phyloP scores from a whole-genome alignment of 2,329 filamentous ascomycete species.

The Balansia obtecta region DNA sequence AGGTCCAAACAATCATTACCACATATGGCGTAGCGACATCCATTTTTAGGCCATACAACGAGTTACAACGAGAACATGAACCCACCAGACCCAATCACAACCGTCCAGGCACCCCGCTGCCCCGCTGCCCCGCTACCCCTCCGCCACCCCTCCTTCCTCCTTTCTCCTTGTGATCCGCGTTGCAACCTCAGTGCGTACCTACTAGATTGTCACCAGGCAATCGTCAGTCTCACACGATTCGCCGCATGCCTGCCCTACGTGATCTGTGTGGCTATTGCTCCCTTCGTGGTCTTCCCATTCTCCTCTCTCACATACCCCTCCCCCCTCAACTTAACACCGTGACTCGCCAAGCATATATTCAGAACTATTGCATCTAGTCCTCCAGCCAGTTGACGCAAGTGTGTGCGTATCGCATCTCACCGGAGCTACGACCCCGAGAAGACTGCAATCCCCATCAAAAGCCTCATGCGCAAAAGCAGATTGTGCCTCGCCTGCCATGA shows the following conservation, averaged over 20 bases:
- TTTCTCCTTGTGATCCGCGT: constrained; percentile 20
- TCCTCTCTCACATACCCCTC: not conserved
- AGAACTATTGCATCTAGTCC: not conserved
- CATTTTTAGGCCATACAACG: no score
- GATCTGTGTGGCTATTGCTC: no score
- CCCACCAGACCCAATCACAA: not conserved
- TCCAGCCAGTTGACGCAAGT: no score
- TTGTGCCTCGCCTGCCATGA: constrained; percentile 43
- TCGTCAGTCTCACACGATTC: not conserved
- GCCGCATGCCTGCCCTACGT: not conserved
- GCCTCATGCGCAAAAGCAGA: constrained; percentile 12
- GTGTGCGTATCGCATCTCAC: not conserved
- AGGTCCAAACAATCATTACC: no score
- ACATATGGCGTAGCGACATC: no score
- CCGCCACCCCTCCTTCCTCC: no score
- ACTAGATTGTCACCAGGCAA: constrained; percentile 9
- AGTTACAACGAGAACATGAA: no score
- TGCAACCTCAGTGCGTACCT: constrained; percentile 8
- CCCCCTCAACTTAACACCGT: no score
- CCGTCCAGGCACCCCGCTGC: no score
- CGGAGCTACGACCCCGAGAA: no score
- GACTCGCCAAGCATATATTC: no score
- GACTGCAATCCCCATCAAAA: no score
- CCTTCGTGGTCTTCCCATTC: not conserved
- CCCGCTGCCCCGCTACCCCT: constrained; percentile 8